Base-by-base conservation (phyloP, 1,284 basidiomycete genomes). In the Athelia sp. region DNA sequence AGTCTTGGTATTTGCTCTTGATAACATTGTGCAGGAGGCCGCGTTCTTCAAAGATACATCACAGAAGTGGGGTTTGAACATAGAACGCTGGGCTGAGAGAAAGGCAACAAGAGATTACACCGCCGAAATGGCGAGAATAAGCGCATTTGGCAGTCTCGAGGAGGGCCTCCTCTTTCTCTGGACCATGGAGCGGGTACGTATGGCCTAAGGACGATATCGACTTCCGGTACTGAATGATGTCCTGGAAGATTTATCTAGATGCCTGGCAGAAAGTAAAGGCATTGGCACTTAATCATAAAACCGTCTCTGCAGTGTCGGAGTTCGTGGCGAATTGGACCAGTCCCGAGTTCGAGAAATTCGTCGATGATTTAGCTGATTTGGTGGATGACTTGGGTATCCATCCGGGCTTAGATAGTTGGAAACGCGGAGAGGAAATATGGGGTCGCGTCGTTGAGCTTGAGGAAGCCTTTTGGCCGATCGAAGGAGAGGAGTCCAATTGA, bases 101-200 rank as follows among this genome's bases (percentile, higher is more conserved):
- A 81, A 78, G 59, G 77, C 69, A 18, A 88, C 86, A 17, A 71
- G 76, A 52, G 77, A 81, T 51, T 89, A 88, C 58, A 79, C 81
- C 0, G 83, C 85, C 17, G 85, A 84, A 65, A 84, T 89, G 81
- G 73, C 72, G 10, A 68, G 78, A 3, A 63, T 82, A 0, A 70
- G 74, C 0, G 66, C 70, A 1, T 57, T 67, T 13, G 74, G 73
- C 9, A 69, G 67, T 0, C 58, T 85, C n/a, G 73, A 81, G 49
- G 85, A 88, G 46, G 82, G 81, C 1, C 61, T 90, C 17, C 70
- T 87, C 3, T 82, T 88, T 54, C 62, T 90, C 15, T 89, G 86
- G 85, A 83, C 83, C 1, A 89, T 89, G 86, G 87, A 89, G 62
- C 75, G 78, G 67, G 84, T 84, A 51, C 45, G 66, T 56, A 34